phyloP scores from a whole-genome alignment of 2,329 filamentous ascomycete species.

The Botryotinia convoluta region DNA sequence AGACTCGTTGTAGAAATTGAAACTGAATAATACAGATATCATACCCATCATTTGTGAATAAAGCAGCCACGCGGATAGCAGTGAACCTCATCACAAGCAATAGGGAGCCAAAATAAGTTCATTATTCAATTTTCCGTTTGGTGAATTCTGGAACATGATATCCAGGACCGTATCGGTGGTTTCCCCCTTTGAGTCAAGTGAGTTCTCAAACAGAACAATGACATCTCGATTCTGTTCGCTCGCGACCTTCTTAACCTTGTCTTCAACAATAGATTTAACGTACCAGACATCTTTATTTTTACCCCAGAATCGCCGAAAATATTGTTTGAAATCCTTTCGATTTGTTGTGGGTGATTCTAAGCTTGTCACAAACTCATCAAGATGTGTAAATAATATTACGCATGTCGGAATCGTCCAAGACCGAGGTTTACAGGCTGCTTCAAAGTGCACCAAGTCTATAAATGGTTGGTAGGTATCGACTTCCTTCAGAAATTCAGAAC shows the following conservation, averaged over 20 bases:
- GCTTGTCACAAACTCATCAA: background rate
- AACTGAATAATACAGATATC: background rate
- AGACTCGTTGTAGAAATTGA: fast-evolving
- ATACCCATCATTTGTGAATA: background rate
- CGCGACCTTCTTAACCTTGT: background rate
- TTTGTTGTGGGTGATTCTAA: background rate
- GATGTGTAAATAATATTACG: background rate
- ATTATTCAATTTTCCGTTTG: background rate
- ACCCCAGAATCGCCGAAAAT: background rate
- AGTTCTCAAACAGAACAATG: background rate
- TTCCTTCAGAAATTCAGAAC: background rate
- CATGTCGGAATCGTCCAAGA: background rate
- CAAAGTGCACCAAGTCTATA: background rate
- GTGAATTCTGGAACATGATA: background rate
- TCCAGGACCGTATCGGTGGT: background rate
- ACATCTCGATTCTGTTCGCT: background rate
- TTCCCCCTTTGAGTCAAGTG: background rate
- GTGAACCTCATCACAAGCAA: background rate
- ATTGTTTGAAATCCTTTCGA: background rate
- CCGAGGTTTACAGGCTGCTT: background rate
- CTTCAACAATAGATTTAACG: background rate
- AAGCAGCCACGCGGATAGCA: background rate
- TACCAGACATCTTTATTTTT: background rate
- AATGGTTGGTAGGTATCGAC: background rate
- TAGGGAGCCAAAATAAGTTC: background rate